A percentile compares a stretch with the other conserved stretches of the same genome.
These are phyloP conservation scores for Sugiyamaella novakii DNA, from an alignment of 1,139 yeast genomes.

Conservation along the genomic window DNA sequence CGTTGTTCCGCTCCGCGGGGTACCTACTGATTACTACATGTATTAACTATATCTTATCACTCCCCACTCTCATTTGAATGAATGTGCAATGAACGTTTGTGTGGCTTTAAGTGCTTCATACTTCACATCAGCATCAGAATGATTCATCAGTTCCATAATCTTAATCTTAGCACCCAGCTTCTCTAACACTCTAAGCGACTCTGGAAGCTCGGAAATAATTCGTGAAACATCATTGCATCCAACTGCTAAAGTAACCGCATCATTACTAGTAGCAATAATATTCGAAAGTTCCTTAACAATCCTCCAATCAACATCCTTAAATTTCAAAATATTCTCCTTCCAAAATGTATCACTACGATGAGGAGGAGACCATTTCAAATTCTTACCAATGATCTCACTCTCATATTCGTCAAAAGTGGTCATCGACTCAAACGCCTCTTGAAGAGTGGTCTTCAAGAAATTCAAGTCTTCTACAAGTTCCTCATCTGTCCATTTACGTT, in stretches of 20 bases:
- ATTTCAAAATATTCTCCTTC: constrained; percentile 75
- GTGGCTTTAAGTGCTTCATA: constrained; percentile 95
- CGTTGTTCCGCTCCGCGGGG: not conserved
- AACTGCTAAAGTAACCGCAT: constrained; percentile 49
- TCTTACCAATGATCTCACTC: constrained; percentile 77
- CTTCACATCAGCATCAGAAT: constrained; percentile 82
- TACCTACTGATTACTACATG: not conserved
- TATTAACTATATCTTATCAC: not conserved
- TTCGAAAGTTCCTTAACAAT: constrained; percentile 59
- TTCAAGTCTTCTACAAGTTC: constrained; percentile 78
- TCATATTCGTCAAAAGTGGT: constrained; percentile 92
- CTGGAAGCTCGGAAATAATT: constrained; percentile 67
- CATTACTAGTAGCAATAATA: constrained; percentile 38
- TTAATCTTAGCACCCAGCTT: constrained; percentile 64
- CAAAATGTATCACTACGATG: constrained; percentile 88
- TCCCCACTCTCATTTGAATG: constrained; percentile 48
- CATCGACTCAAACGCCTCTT: constrained; percentile 72
- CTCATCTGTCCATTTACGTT: constrained; percentile 93
- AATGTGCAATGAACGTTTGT: constrained; percentile 84
- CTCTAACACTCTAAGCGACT: constrained; percentile 52
- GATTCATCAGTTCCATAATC: constrained; percentile 83
- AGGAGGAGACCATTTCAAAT: constrained; percentile 89
- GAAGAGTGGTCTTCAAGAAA: constrained; percentile 58
- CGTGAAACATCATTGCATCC: constrained; percentile 76
- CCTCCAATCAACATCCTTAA: constrained; percentile 78